phyloP scores from a whole-genome alignment of 208 protist species.

The Angomonas deanei region DNA sequence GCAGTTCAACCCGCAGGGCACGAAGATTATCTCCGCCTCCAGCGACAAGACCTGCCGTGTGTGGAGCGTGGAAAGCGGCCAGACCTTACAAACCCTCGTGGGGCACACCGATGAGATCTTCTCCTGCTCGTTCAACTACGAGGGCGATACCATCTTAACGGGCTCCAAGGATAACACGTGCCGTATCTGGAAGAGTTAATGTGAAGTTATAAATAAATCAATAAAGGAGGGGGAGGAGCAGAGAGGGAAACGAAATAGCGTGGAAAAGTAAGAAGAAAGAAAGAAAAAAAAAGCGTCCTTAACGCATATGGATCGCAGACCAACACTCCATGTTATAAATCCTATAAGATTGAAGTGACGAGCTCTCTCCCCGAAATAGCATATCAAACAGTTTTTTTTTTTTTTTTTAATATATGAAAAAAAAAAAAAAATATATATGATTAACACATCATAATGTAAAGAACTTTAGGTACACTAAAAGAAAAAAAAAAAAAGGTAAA shows the following conservation, averaged over 20 bases:
- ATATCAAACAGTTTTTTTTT: no score
- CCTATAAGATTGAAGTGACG: no score
- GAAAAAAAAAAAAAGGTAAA: constrained; percentile 3
- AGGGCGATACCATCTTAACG: constrained; percentile 94
- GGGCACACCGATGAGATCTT: constrained; percentile 97
- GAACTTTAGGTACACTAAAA: no score
- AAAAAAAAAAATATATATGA: constrained; percentile 4
- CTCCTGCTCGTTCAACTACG: constrained; percentile 94
- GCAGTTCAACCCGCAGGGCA: constrained; percentile 94
- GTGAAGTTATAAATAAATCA: background rate
- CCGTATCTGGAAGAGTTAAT: constrained; percentile 91
- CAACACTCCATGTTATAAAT: no score
- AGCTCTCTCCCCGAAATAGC: no score
- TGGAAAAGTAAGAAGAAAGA: no score
- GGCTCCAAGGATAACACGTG: constrained; percentile 97
- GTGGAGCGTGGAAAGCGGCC: constrained; percentile 88
- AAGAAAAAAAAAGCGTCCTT: no score
- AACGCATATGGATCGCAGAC: no score
- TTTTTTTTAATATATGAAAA: background rate
- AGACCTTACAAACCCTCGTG: constrained; percentile 86
- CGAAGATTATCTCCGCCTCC: constrained; percentile 91
- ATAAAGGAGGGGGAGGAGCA: background rate
- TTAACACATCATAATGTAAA: no score
- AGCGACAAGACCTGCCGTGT: constrained; percentile 92
- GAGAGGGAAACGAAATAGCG: background rate